These are phyloP conservation scores for Pseudopithomyces maydicus DNA, from an alignment of 2,329 filamentous ascomycete genomes.

Conservation along the genomic window DNA sequence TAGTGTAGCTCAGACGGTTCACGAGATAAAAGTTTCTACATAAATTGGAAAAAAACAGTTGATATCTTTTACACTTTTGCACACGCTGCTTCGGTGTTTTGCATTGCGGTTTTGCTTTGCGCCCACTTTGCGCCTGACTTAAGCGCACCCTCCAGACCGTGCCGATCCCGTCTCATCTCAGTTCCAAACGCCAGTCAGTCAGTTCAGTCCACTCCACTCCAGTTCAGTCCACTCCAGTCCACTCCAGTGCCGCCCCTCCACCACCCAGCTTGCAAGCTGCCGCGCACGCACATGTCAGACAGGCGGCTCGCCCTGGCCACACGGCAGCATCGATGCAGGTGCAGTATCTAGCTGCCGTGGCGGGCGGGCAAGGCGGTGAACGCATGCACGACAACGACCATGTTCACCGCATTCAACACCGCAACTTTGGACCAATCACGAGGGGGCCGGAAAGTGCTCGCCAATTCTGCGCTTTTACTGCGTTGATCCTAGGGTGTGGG, in stretches of 20 bases:
- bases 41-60: slow-evolving; percentile 35
- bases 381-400: neutral
- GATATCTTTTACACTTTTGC: slow-evolving; percentile 13
- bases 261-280: no score
- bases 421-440: neutral
- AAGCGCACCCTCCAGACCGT: no score
- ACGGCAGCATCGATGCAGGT: neutral
- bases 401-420: neutral
- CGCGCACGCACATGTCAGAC: neutral
- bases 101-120: no score
- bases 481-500: neutral
- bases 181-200: no score
- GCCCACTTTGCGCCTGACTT: neutral
- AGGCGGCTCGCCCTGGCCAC: neutral
- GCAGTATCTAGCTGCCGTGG: neutral
- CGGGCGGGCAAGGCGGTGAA: slow-evolving; percentile 1
- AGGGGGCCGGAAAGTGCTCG: neutral
- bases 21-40: slow-evolving; percentile 24
- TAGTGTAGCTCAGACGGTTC: slow-evolving; percentile 10
- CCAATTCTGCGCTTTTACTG: neutral
- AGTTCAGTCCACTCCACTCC: no score
- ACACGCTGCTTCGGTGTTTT: no score
- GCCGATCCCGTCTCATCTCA: neutral
- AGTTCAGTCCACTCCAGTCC: no score
- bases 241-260: no score